Evolutionary conservation across 2,329 filamentous ascomycete species (phyloP).

Genomic region (Xylariaceae sp.): DNA sequence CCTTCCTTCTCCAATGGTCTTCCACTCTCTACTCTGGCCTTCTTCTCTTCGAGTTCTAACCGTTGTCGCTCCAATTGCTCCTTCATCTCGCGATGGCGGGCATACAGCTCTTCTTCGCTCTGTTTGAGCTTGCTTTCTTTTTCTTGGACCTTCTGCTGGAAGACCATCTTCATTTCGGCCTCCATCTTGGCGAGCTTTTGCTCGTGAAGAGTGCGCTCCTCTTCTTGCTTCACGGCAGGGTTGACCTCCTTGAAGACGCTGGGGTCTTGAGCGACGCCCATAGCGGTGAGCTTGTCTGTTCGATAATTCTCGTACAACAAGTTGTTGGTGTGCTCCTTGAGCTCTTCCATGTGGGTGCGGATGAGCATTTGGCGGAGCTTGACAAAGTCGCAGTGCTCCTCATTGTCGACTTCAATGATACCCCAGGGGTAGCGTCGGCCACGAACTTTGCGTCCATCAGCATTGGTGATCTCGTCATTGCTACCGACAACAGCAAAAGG

Average conservation of each 20-base stretch:
- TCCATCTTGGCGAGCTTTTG: conserved; percentile 99
- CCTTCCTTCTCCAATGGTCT: conserved; percentile 94
- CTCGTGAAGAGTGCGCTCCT: conserved; percentile 96
- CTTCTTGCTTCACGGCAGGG: conserved; percentile 98
- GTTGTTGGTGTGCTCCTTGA: conserved; percentile 99
- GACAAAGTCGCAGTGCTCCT: conserved; percentile 99
- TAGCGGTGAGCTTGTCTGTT: conserved; percentile 96
- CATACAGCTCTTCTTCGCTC: conserved; percentile 97
- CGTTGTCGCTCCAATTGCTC: conserved; percentile 96
- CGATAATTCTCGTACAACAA: conserved; percentile 98
- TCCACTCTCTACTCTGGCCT: conserved; percentile 88
- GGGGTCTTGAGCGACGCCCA: conserved; percentile 97
- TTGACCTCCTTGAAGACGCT: conserved; percentile 99
- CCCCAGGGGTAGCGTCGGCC: conserved; percentile 98
- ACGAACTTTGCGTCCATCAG: conserved; percentile 91
- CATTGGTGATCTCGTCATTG: conserved; percentile 86
- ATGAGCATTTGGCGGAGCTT: conserved; percentile 99
- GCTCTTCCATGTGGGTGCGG: conserved; percentile 99
- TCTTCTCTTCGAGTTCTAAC: conserved; percentile 96
- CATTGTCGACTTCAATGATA: conserved; percentile 98
- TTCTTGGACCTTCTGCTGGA: conserved; percentile 99
- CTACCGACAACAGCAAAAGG: conserved; percentile 97
- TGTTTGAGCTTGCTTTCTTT: conserved; percentile 99
- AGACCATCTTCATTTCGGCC: conserved; percentile 99
- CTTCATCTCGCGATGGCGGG: conserved; percentile 99